Percentiles rank a stretch among this genome's conserved stretches.
Conservation (phyloP, 441 rosid genomes). For the Erodium texanum region DNA sequence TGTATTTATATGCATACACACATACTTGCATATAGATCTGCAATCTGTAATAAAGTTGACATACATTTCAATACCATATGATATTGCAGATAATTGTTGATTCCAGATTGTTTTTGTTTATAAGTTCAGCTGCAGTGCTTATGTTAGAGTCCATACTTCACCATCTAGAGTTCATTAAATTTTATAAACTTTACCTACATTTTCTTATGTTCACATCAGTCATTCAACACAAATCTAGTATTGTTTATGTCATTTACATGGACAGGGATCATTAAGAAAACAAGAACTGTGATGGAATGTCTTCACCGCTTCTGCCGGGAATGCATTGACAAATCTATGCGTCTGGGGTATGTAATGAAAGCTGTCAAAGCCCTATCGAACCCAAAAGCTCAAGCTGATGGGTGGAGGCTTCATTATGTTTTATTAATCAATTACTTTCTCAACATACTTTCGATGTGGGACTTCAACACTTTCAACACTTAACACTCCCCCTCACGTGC, state of each 20-base stretch:
- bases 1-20: not conserved
- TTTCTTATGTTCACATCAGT: not conserved
- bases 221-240: not conserved
- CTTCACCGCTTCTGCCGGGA: constrained; percentile 93
- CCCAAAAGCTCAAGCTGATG: too few relatives aligned
- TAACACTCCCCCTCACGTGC: too few relatives aligned
- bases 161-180: not conserved
- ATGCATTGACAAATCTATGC: constrained; percentile 97
- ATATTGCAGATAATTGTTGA: not conserved
- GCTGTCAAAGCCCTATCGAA: too few relatives aligned
- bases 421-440: too few relatives aligned
- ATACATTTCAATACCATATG: not conserved
- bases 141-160: not conserved
- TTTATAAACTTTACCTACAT: constrained; percentile 1
- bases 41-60: not conserved
- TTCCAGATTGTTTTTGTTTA: not conserved
- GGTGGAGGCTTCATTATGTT: too few relatives aligned
- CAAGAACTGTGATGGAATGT: constrained; percentile 94
- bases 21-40: not conserved
- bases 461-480: too few relatives aligned
- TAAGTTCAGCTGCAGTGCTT: not conserved
- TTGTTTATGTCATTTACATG: constrained; percentile 12
- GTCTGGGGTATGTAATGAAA: constrained; percentile 63
- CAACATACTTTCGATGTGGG: too few relatives aligned
- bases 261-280: constrained; percentile 87